Evolutionary conservation across 768 basidiomycete genomes (phyloP).

Genomic region (Epithele typhae): DNA sequence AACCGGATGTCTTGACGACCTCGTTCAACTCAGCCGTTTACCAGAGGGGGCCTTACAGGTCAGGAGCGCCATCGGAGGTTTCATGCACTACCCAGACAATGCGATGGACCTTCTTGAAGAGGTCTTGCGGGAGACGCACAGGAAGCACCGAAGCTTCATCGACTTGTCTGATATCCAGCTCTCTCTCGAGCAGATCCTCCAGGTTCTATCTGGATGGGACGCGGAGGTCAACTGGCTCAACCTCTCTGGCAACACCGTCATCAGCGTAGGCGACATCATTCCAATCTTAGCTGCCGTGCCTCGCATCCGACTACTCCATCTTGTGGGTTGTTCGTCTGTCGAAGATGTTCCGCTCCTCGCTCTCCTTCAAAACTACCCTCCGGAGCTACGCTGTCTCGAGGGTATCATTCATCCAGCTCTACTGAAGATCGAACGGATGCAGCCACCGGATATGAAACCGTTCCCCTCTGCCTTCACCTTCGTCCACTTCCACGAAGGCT

Average conservation of each 20-base stretch:
- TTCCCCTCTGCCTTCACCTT: conserved; percentile 23
- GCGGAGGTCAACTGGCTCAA: conserved; percentile 19
- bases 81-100: conserved; percentile 24
- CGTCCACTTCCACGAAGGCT: background rate
- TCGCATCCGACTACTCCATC: conserved; percentile 21
- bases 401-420: conserved; percentile 24
- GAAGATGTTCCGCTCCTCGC: conserved; percentile 14
- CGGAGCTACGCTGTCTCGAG: conserved; percentile 27
- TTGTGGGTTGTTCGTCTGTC: conserved; percentile 25
- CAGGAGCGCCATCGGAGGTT: conserved; percentile 15
- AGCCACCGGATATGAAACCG: too few species aligned
- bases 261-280: conserved; percentile 23
- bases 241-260: conserved; percentile 24
- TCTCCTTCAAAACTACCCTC: conserved; percentile 22
- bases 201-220: conserved; percentile 10
- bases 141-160: conserved; percentile 4
- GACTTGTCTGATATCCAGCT: conserved; percentile 26
- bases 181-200: conserved; percentile 21
- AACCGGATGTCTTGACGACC: conserved; percentile 17
- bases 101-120: conserved; percentile 23
- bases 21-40: conserved; percentile 28
- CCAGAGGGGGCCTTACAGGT: conserved; percentile 26
- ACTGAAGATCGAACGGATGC: conserved; percentile 11
- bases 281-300: conserved; percentile 19
- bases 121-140: conserved; percentile 8